Evolutionary conservation across 129 eudicot species (phyloP).

Genomic region (Heracleum sosnowskyi): DNA sequence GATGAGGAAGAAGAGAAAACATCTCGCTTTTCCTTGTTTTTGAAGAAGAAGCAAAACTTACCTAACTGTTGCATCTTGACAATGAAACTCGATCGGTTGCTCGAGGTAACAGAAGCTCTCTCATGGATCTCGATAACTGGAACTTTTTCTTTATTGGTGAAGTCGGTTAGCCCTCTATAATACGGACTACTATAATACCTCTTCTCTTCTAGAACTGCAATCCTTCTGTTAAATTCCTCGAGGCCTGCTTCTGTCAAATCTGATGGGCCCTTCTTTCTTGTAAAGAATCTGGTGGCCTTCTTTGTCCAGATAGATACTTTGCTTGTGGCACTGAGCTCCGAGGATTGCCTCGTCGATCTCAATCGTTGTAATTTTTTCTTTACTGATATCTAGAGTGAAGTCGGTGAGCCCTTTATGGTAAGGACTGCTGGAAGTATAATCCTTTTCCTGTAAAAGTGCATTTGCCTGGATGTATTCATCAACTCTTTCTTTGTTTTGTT

Average conservation of each 20-base stretch:
- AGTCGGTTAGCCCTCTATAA: constrained; percentile 35
- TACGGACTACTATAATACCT: constrained; percentile 20
- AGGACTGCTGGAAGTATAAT: constrained; percentile 15
- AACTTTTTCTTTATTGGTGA: constrained; percentile 7
- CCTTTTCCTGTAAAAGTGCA: constrained; percentile 14
- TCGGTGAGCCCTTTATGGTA: constrained; percentile 33
- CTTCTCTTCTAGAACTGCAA: constrained; percentile 1
- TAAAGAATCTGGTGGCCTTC: constrained; percentile 1
- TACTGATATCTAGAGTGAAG: constrained; percentile 20
- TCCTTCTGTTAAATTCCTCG: constrained; percentile 22
- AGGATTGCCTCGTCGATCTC: neutral
- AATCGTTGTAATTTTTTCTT: neutral
- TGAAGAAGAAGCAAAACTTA: constrained; percentile 33
- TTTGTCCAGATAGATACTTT: neutral
- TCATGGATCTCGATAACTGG: constrained; percentile 43
- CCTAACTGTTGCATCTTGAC: constrained; percentile 48
- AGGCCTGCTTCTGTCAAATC: constrained; percentile 17
- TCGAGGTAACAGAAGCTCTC: constrained; percentile 24
- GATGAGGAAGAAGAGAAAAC: constrained; percentile 20
- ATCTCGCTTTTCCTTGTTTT: constrained; percentile 24
- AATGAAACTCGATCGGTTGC: constrained; percentile 36
- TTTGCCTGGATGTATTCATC: neutral
- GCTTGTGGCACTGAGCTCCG: constrained; percentile 8
- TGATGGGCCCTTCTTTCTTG: neutral
- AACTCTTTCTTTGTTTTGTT: neutral